Evolutionary conservation across 2,329 filamentous ascomycete species (phyloP).

Genomic region (Calonectria multiphialidica): DNA sequence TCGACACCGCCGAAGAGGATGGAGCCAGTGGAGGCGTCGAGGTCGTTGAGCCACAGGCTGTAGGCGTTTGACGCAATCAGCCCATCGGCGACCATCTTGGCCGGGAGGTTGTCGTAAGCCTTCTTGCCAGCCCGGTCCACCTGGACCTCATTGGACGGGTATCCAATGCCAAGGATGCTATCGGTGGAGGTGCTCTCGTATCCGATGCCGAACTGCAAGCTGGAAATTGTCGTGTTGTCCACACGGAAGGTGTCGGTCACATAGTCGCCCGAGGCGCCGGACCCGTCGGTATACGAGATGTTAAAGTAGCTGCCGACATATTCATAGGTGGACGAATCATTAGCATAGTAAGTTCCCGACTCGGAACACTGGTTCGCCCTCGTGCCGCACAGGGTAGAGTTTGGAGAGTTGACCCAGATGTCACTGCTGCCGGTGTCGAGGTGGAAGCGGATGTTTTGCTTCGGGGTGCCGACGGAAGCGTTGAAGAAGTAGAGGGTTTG

Average conservation of each 20-base stretch:
- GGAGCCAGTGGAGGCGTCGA: conserved; percentile 73
- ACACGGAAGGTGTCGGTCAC: conserved; percentile 78
- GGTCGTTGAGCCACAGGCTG: conserved; percentile 81
- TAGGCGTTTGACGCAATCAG: conserved; percentile 76
- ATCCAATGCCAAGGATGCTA: conserved; percentile 89
- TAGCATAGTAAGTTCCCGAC: conserved; percentile 77
- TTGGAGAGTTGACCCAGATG: conserved; percentile 76
- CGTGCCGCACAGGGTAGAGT: conserved; percentile 69
- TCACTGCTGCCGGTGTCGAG: conserved; percentile 79
- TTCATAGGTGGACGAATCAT: conserved; percentile 80
- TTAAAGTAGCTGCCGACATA: conserved; percentile 84
- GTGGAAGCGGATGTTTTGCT: conserved; percentile 68
- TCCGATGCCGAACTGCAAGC: conserved; percentile 80
- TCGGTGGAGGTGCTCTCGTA: conserved; percentile 72
- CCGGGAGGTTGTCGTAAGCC: conserved; percentile 77
- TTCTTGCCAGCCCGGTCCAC: conserved; percentile 66
- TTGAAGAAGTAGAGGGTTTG: conserved; percentile 76
- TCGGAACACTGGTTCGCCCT: conserved; percentile 64
- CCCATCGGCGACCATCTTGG: conserved; percentile 70
- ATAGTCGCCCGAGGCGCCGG: conserved; percentile 83
- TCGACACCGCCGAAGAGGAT: conserved; percentile 84
- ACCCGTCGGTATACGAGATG: conserved; percentile 88
- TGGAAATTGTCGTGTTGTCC: conserved; percentile 63
- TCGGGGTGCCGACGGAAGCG: conserved; percentile 71
- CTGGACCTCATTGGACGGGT: conserved; percentile 82